Conservation (phyloP, 805 yeast genomes). For the Spathaspora sp. region DNA sequence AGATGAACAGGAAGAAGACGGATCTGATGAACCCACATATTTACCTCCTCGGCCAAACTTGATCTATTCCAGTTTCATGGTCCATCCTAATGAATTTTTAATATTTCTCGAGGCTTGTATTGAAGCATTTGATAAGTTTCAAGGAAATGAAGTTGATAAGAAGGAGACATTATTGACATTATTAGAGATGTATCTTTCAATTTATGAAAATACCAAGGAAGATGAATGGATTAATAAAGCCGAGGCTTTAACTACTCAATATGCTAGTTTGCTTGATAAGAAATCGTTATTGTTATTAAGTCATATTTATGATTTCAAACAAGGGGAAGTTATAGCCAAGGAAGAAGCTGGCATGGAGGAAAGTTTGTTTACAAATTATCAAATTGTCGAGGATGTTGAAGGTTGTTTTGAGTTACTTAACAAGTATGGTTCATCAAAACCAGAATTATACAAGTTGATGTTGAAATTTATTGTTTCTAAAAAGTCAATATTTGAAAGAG, state of each 20-base stretch:
- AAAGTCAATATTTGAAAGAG: slow-evolving; percentile 44
- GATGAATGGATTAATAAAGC: slow-evolving; percentile 72
- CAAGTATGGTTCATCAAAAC: slow-evolving; percentile 58
- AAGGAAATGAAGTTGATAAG: slow-evolving; percentile 66
- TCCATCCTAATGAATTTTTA: slow-evolving; percentile 83
- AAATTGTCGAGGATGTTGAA: slow-evolving; percentile 53
- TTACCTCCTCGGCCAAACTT: slow-evolving; percentile 89
- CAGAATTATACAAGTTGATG: slow-evolving; percentile 63
- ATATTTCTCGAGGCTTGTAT: slow-evolving; percentile 90
- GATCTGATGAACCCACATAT: slow-evolving; percentile 55
- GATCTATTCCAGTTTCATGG: slow-evolving; percentile 82
- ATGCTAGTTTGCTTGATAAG: slow-evolving; percentile 50
- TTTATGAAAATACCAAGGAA: slow-evolving; percentile 40
- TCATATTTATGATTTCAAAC: slow-evolving; percentile 51
- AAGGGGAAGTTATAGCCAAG: slow-evolving; percentile 42
- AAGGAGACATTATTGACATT: slow-evolving; percentile 73
- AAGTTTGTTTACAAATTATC: slow-evolving; percentile 63
- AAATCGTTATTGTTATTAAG: slow-evolving; percentile 54
- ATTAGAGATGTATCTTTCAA: slow-evolving; percentile 72
- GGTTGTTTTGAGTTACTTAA: slow-evolving; percentile 56
- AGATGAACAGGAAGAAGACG: slow-evolving; percentile 1
- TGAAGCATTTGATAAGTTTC: slow-evolving; percentile 71
- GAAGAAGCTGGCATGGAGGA: slow-evolving; percentile 46
- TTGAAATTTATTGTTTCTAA: slow-evolving; percentile 60
- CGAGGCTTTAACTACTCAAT: slow-evolving; percentile 40